Evolutionary conservation across 441 rosid species (phyloP).

Genomic region (Pelargonium citronellum): DNA sequence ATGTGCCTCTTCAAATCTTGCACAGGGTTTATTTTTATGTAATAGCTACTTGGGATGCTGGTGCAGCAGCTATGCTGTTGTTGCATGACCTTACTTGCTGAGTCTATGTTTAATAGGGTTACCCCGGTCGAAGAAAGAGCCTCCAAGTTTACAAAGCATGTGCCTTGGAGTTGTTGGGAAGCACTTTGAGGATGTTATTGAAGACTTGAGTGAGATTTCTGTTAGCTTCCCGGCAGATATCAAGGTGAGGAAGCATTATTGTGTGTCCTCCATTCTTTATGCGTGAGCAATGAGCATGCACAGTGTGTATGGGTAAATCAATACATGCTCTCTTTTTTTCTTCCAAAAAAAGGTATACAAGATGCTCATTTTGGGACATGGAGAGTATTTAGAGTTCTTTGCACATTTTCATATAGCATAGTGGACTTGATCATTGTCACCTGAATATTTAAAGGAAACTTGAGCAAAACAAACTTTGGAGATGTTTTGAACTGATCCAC

Average conservation of each 20-base stretch:
- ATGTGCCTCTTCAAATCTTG: background rate
- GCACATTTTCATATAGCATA: background rate
- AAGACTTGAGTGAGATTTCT: conserved; percentile 57
- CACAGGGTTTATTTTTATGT: background rate
- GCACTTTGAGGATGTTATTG: conserved; percentile 67
- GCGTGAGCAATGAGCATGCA: background rate
- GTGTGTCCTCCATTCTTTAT: background rate
- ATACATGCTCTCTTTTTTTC: background rate
- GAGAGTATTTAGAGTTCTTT: background rate
- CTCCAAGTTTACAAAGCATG: conserved; percentile 61
- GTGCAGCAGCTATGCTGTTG: conserved; percentile 4
- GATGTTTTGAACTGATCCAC: background rate
- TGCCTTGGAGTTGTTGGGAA: conserved; percentile 78
- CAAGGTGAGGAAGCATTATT: conserved; percentile 41
- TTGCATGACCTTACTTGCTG: conserved; percentile 4
- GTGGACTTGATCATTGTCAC: background rate
- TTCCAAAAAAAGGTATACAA: no score
- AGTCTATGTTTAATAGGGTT: conserved; percentile 32
- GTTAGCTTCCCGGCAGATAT: conserved; percentile 51
- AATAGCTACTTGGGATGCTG: background rate
- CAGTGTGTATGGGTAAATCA: background rate
- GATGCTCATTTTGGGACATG: background rate
- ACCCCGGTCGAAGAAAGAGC: conserved; percentile 28
- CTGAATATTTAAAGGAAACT: background rate
- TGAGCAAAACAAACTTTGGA: background rate